Evolutionary conservation across 106 monocot species (phyloP), one percentile per base, ranked within the genome.

Genomic region (Allium cepa): DNA sequence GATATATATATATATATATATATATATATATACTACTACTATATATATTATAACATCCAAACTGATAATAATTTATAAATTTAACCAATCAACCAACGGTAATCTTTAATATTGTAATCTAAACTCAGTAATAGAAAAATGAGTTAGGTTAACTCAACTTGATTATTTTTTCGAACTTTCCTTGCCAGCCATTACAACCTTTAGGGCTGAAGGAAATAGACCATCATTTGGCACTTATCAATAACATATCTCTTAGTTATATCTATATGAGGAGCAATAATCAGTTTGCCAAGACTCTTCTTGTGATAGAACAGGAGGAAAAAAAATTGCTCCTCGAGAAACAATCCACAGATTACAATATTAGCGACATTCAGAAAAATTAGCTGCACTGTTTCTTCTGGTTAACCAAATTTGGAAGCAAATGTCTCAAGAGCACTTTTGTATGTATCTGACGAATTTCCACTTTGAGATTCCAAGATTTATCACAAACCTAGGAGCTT

Each of bases 281-380:
- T 64, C 68, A 83, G 69, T 69, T 89, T 99, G 27, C 86, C 89
- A 52, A 99, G 82, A 75, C 75, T 79, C 97, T 92, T 92, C 26
- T 88, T 87, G 76, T 85, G 82, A 15, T 74, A 47, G 64, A 99
- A 75, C 64, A 83, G 62, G 51, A 80, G 52, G 17, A 92, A 92
- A 73, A 99, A 99, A 12, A 84, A 81, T 49, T 84, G 97, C 71
- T 89, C 97, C 59, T 99, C 89, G 56, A 92, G 86, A 85, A 92
- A 92, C 45, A 92, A 92, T 62, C 84, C 87, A 79, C 92, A 99
- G 72, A 99, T 83, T 28, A 92, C 92, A 72, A 92, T 67, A 67
- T 92, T 84, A 48, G 90, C 68, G 55, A 84, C 76, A 56, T 73
- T 61, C 65, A 99, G 88, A 26, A 87, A 77, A 58, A 87, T 70